phyloP scores from a whole-genome alignment of 2,329 filamentous ascomycete species.

The Cytospora chrysosperma region DNA sequence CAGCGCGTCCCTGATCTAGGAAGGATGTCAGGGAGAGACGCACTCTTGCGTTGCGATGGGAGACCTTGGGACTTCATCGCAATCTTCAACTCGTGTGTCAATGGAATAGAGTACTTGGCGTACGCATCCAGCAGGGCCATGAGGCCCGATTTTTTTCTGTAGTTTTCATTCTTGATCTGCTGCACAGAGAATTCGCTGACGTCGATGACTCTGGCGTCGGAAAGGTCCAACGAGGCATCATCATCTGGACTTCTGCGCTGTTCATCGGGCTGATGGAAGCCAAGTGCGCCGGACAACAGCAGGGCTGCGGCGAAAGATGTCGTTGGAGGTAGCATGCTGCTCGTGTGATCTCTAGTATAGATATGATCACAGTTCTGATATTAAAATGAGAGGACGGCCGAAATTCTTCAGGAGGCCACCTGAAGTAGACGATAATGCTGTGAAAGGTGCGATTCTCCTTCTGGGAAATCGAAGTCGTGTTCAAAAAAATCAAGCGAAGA shows the following conservation, averaged over 20 bases:
- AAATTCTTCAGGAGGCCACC: conserved; percentile 1
- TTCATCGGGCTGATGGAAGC: neutral
- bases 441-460: neutral
- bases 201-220: neutral
- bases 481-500: neutral
- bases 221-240: neutral
- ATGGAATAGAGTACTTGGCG: neutral
- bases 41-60: neutral
- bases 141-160: conserved; percentile 1
- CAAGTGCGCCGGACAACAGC: conserved; percentile 1
- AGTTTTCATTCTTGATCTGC: neutral
- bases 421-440: neutral
- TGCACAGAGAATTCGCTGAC: neutral
- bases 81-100: neutral
- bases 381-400: neutral
- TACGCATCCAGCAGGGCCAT: conserved; percentile 8
- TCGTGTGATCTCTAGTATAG: neutral
- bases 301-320: neutral
- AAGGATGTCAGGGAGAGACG: neutral
- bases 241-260: neutral
- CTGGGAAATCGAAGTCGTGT: neutral
- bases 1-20: neutral
- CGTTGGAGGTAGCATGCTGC: neutral
- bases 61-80: neutral
- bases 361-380: neutral